Base-by-base conservation (phyloP, 2,329 filamentous ascomycete species). In the Neoscytalidium dimidiatum region DNA sequence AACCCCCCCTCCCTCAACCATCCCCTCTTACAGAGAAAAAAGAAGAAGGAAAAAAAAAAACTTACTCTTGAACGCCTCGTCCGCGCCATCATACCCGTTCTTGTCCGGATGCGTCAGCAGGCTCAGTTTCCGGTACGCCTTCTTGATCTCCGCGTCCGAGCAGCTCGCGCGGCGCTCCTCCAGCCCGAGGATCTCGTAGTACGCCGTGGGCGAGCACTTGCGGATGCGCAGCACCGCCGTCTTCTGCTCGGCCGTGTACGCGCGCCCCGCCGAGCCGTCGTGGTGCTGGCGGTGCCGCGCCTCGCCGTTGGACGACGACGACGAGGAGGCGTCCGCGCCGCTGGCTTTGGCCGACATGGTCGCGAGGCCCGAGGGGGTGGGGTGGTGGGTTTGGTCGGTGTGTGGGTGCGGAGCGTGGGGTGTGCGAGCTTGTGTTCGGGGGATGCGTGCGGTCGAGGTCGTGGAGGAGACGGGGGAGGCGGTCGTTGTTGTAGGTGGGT, bases 101-200 rank as follows among this genome's bases (percentile, higher is more conserved):
- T 99, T 99, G 83, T 99, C 95, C 68, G 95, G 95, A 83, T 99
- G 95, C 66, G 95, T 99, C 74, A 98, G 84, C 73, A 99, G 82
- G 75, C 91, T 95, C 76, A 96, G 85, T 81, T 97, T 98, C 74
- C 94, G 88, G 81, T 99, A 99, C 6, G 95, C 94, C 83, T 98
- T 98, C 79, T 98, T 99, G 76, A 99, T 93, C 73, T 98, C 94
- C 67, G 84, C 79, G 71, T 98, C 94, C 56, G 88, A 88, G 72
- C 87, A 90, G 21, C 88, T 86, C 65, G 84, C 81, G 71, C 85
- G 85, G 43, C 89, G 82, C 68, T 83, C 83, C 71, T 90, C 86
- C 56, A 97, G 80, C 23, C 88, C 89, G 33, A 99, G 82, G 71
- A 99, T 98, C 77, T 98, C 95, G 82, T 99, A 99, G 79, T 96